Evolutionary conservation across 2,329 filamentous ascomycete species (phyloP), one percentile per base, ranked within the genome.

Genomic region (Triangularia verruculosa): DNA sequence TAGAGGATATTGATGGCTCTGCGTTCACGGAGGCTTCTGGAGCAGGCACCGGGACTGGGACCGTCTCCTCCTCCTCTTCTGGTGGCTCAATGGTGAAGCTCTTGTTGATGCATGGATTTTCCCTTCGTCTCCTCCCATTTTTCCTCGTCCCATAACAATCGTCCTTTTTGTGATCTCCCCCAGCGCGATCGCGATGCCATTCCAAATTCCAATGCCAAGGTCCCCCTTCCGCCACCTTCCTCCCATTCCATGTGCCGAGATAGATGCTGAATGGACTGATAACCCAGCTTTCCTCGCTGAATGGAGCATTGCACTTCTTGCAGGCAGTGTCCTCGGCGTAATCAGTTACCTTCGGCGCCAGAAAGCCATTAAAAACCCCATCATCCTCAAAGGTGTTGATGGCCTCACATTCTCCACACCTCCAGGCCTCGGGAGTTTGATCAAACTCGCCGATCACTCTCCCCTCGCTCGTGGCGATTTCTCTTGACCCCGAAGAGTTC

Each of bases 341-440:
- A 17, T 61, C 63, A 0, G 54, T 34, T 5, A 64, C 47, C 55
- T 60, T 64, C 5, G 65, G 61, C 17, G 64, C 61, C 24, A 68
- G 32, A 13, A 68, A 68, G 6, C 62, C 64, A 13, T 66, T 68
- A 24, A 63, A 52, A 0, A 59, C 61, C 34, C 25, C 54, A 6
- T 64, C 63, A 13, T 47, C 30, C 11, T 64, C 65, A 20, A 68
- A 68, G 3, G 51, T 20, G 24, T 68, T 68, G 62, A 68, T 56
- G 6, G 39, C 30, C 53, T 66, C 65, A 34, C 67, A 68, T 1
- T 54, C n/a, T 30, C 55, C 53, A 34, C 67, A 68, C 25, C 65
- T 25, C 67, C 67, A 68, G 7, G 47, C 64, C n/a, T 66, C 63
- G 9, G 67, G 67, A 17, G 67, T 67, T 47, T 68, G 67, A 54